A percentile compares a stretch with the other conserved stretches of the same genome.
Conservation (phyloP, 148 eudicot species). For the Rheum nobile region DNA sequence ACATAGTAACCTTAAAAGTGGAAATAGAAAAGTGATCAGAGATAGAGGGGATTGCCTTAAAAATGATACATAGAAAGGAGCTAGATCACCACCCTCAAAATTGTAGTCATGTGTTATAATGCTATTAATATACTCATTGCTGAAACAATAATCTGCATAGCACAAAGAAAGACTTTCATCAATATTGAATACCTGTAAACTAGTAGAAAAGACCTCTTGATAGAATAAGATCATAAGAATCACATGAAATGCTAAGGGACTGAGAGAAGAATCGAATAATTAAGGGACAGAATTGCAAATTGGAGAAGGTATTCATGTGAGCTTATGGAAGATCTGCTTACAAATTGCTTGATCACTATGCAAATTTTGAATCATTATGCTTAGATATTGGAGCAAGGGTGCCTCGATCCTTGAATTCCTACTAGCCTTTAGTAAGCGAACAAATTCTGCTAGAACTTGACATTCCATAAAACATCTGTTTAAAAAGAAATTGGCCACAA, state of each 20-base stretch:
- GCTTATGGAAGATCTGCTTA: conserved; percentile 14
- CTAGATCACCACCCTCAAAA: conserved; percentile 39
- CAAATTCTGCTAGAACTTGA: conserved; percentile 36
- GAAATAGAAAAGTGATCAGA: not conserved
- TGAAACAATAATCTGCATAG: conserved; percentile 42
- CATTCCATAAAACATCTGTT: conserved; percentile 39
- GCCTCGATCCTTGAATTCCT: conserved; percentile 33
- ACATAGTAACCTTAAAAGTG: not conserved
- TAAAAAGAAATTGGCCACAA: not conserved
- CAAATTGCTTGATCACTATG: conserved; percentile 41
- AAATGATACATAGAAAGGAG: conserved; percentile 43
- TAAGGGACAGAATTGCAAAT: not conserved
- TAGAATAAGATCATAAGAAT: not conserved
- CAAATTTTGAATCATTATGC: conserved; percentile 52
- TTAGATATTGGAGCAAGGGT: conserved; percentile 43
- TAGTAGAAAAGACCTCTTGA: not conserved
- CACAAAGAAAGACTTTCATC: conserved; percentile 4
- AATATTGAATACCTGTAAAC: not conserved
- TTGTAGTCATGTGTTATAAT: conserved; percentile 35
- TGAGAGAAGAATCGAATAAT: not conserved
- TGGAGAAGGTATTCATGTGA: not conserved
- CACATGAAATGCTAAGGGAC: not conserved
- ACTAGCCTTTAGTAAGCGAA: conserved; percentile 34
- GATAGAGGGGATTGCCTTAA: conserved; percentile 25
- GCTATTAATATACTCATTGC: conserved; percentile 45